Base-by-base conservation (phyloP, 2,329 filamentous ascomycete species). In the Colletotrichum trifolii region DNA sequence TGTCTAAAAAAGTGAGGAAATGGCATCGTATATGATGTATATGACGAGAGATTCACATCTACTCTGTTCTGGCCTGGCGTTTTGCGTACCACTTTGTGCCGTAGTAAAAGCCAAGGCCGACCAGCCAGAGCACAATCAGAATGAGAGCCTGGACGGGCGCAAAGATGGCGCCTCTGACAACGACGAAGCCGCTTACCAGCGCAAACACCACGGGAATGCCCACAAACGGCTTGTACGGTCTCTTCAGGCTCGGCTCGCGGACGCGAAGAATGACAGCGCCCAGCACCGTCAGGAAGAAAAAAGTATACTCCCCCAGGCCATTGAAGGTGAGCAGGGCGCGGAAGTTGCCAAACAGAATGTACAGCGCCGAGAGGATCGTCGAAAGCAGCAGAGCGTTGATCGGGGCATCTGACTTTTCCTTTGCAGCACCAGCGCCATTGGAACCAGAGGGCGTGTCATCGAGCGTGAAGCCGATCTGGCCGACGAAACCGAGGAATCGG, bases 201-300 rank as follows among this genome's bases (percentile, higher is more conserved):
- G 83, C 79, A 67, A 90, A 90, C 0, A 83, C 70, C 0, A 81
- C 55, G 0, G 87, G 87, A 9, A 88, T 77, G 3, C 83, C 33
- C 0, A 87, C 69, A 12, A 77, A 74, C 0, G 87, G 83, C 71
- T 83, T 84, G 69, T 89, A 90, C 0, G 87, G 87, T 10, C 87
- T 74, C 0, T 77, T 69, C 3, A 90, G 76, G 0, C 76, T 72
- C 0, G 87, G 87, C 71, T 89, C 86, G 1, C 84, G 81, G 60
- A 81, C 81, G 11, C 87, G 82, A 47, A 90, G 74, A 13, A 89
- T 75, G 9, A 89, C 77, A 2, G 86, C 82, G 0, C 87, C 87
- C 0, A 89, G 69, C 0, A 89, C 87, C 0, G 87, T 87, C 36
- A 89, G 78, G 70, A 89, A 87, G 76, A 89, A 89, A 74, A 89